Evolutionary conservation across 495 filamentous ascomycete species (phyloP), one percentile per base, ranked within the genome.

Genomic region (Penicillium daleae): DNA sequence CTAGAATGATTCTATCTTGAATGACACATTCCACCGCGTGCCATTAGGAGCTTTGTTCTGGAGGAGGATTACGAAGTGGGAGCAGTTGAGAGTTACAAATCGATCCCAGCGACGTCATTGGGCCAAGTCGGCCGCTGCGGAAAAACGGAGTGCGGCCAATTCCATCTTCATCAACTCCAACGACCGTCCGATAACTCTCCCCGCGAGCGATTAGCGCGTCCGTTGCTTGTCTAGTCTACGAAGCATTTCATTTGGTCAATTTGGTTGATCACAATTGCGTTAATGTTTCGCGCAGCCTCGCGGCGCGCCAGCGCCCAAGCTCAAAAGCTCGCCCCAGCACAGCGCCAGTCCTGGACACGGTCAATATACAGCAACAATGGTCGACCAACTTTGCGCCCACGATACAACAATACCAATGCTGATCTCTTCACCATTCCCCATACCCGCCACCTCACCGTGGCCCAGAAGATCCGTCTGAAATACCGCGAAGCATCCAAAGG

Each of bases 401-500:
- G 44, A 31, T 51, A 40, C 29, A 44, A 40, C 33, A 70, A 64
- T 50, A 29, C 52, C 31, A 63, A 59, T 29, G n/a, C 7, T 31
- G 19, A 12, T 32, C 62, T 40, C 40, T 21, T 37, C 57, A 26
- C 32, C 62, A 62, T 31, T 53, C 51, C 66, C 35, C 60, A 62
- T 55, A 56, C 66, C 19, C 54, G 73, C 32, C 60, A 68, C 44
- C 52, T 72, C 56, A 61, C 66, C 10, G 70, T 65, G 35, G 31
- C 62, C 29, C 75, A 77, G 44, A 67, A 68, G 32, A 60, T 78
- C 21, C 68, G 69, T 46, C 67, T 69, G 56, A 71, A 66, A 55
- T 75, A 74, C 63, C 74, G 73, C 12, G 66, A 77, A 65, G 78
- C 78, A 29, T 73, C 69, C 1, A 77, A 76, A 57, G 80, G 71